phyloP scores from a whole-genome alignment of 1,284 basidiomycete genomes.

The Leccinum pallidistipes region DNA sequence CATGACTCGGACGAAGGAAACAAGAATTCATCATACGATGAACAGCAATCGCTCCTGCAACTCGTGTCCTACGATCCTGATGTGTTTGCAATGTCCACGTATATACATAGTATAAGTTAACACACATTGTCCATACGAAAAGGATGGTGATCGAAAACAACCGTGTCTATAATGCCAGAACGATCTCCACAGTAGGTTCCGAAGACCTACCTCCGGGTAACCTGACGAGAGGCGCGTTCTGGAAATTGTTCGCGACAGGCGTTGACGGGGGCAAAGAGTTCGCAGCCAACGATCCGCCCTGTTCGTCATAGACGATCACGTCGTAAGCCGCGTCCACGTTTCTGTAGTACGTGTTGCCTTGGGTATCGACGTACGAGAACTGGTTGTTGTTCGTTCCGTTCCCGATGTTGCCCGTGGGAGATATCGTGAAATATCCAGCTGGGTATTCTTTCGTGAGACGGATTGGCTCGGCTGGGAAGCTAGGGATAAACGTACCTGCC shows the following conservation, averaged over 20 bases:
- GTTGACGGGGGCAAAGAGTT: conserved; percentile 2
- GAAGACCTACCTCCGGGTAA: conserved; percentile 41
- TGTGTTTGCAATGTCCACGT: conserved; percentile 11
- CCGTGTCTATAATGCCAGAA: conserved; percentile 4
- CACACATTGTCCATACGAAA: conserved; percentile 5
- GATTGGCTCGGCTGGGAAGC: not conserved
- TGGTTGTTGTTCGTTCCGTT: conserved; percentile 72
- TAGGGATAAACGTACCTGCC: conserved; percentile 43
- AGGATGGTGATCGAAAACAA: not conserved
- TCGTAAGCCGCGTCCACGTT: conserved; percentile 60
- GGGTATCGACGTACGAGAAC: conserved; percentile 58
- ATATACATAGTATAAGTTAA: conserved; percentile 5
- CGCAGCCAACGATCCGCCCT: conserved; percentile 55
- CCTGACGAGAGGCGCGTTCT: conserved; percentile 34
- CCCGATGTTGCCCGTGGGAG: conserved; percentile 40
- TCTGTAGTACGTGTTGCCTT: conserved; percentile 63
- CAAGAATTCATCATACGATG: no score
- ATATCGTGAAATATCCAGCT: conserved; percentile 57
- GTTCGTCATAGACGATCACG: conserved; percentile 58
- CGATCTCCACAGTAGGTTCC: not conserved
- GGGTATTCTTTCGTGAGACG: conserved; percentile 1
- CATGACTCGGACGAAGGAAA: no score
- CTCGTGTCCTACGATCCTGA: not conserved
- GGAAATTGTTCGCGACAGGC: not conserved
- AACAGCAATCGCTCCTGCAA: no score